Evolutionary conservation across 306 rosid species (phyloP), one percentile per base, ranked within the genome.

Genomic region (Dalbergia oliveri): DNA sequence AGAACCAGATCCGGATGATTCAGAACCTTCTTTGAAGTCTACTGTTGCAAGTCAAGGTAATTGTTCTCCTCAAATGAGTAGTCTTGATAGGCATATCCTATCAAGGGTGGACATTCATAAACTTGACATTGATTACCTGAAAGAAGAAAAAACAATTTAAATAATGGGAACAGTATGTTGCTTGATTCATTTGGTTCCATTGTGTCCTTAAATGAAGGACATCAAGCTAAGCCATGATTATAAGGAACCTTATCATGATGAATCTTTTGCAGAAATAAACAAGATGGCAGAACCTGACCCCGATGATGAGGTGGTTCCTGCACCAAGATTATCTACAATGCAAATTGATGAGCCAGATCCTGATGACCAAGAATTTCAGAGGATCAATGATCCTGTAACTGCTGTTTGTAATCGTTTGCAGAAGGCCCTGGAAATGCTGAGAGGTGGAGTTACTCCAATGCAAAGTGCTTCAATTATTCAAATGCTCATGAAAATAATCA

Each of bases 351-450:
- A 93, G 77, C 96, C 93, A 13, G 92, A 93, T 87, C 94, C 98
- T 6, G 94, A 95, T 85, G 97, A 95, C 86, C 84, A 89, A 80
- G 98, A 90, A 83, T 66, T 91, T 68, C 93, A 82, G 83, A 88
- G 97, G 85, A 90, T 95, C 61, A 90, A 90, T 79, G 97, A 88
- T 68, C 83, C 94, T 60, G 89, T 90, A 60, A 72, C 89, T 66
- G 80, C 67, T 84, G 81, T 86, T 66, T 91, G 90, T 82, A 81
- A 83, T 66, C 93, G 93, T 47, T 76, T 93, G 80, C 82, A 58
- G 81, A 91, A 90, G 85, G 87, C 89, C 73, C 81, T 93, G 73
- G 84, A 85, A 85, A 83, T 72, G 84, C 84, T 93, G 79, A 89
- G 67, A 73, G 82, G 89, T 71, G 96, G 90, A 82, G 89, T 82